phyloP scores from a whole-genome alignment of 352 stramenopile species.

The Globisporangium alternatum region DNA sequence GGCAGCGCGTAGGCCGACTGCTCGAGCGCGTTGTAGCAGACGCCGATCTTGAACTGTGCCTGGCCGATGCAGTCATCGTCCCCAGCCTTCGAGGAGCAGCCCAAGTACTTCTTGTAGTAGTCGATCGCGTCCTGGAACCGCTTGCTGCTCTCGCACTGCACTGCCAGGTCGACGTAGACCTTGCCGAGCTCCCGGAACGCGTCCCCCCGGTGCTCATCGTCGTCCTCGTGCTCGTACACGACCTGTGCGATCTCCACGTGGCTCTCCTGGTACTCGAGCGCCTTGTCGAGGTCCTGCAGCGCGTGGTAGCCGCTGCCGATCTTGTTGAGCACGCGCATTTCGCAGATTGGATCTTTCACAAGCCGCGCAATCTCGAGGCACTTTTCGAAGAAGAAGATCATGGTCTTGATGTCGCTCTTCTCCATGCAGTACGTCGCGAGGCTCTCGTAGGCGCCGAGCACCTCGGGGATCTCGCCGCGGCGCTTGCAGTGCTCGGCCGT shows the following conservation, averaged over 20 bases:
- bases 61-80: slow-evolving; percentile 54
- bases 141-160: slow-evolving; percentile 35
- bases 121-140: slow-evolving; percentile 55
- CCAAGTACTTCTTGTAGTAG: slow-evolving; percentile 71
- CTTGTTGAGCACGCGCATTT: slow-evolving; percentile 85
- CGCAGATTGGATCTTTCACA: slow-evolving; percentile 78
- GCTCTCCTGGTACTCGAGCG: slow-evolving; percentile 79
- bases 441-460: slow-evolving; percentile 55
- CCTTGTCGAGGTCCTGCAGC: slow-evolving; percentile 66
- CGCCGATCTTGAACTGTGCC: slow-evolving; percentile 75
- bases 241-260: slow-evolving; percentile 71
- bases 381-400: slow-evolving; percentile 94
- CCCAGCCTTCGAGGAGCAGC: slow-evolving; percentile 61
- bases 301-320: slow-evolving; percentile 82
- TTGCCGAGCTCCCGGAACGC: slow-evolving; percentile 66
- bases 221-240: slow-evolving; percentile 69
- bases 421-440: slow-evolving; percentile 67
- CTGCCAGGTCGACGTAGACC: slow-evolving; percentile 71
- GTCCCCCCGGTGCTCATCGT: slow-evolving; percentile 46
- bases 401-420: slow-evolving; percentile 84
- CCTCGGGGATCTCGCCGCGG: slow-evolving; percentile 67
- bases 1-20: slow-evolving; percentile 66
- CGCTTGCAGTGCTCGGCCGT: slow-evolving; percentile 86
- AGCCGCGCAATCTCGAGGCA: slow-evolving; percentile 89
- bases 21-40: slow-evolving; percentile 65